These are phyloP conservation scores for Ganoderma sp. DNA, from an alignment of 1,284 basidiomycete species.

Conservation along the genomic window DNA sequence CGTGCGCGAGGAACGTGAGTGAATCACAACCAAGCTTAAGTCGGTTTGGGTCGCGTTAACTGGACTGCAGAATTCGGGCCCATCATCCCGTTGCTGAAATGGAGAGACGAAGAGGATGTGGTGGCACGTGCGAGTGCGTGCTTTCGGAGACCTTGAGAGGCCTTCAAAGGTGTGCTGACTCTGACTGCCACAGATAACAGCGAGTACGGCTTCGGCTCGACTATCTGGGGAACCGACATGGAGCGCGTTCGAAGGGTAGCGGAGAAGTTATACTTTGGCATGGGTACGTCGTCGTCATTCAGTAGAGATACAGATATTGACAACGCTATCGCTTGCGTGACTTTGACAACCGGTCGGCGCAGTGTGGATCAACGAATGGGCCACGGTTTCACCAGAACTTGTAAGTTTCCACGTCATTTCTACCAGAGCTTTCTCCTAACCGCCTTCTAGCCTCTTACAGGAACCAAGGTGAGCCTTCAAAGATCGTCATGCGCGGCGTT, in stretches of 20 bases:
- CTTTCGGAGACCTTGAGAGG: background rate
- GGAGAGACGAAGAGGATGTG: conserved; percentile 28
- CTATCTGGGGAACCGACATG: conserved; percentile 19
- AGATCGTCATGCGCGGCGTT: no score
- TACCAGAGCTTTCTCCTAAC: background rate
- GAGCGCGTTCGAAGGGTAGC: conserved; percentile 16
- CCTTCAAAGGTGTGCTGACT: background rate
- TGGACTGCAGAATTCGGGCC: conserved; percentile 27
- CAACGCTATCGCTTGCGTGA: background rate
- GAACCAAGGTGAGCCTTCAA: background rate
- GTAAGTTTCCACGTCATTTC: conserved; percentile 8
- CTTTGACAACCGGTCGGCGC: background rate
- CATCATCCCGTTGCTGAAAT: conserved; percentile 26
- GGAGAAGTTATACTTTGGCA: conserved; percentile 13
- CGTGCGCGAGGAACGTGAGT: conserved; percentile 30
- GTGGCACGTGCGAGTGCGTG: conserved; percentile 26
- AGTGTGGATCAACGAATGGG: conserved; percentile 26
- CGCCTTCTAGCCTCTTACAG: background rate
- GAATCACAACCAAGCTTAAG: no score
- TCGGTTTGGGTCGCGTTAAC: background rate
- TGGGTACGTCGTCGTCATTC: conserved; percentile 8
- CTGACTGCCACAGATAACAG: conserved; percentile 13
- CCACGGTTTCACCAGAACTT: conserved; percentile 4
- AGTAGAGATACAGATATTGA: background rate
- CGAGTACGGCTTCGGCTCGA: conserved; percentile 18